A percentile compares a stretch with the other conserved stretches of the same genome.
These are phyloP conservation scores for Actinidia chinensis DNA, from an alignment of 179 eudicot genomes.

Conservation along the genomic window DNA sequence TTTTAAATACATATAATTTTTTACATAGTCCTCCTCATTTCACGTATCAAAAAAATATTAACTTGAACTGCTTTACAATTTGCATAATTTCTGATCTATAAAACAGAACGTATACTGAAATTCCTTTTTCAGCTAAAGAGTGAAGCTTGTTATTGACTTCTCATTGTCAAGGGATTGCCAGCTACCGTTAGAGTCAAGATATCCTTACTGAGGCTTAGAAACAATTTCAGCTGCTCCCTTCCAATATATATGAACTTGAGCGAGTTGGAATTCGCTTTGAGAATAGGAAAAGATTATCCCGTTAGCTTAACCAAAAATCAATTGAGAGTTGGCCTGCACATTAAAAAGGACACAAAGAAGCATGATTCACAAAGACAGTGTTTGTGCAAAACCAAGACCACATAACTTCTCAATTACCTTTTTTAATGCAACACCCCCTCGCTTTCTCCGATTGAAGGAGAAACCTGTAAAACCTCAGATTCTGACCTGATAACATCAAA, in stretches of 20 bases:
- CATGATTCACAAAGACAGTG: background rate
- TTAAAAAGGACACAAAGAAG: no score
- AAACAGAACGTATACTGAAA: background rate
- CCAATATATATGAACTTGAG: slow-evolving; percentile 80
- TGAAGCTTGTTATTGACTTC: slow-evolving; percentile 33
- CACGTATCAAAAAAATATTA: no score
- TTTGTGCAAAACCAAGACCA: background rate
- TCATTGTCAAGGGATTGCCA: slow-evolving; percentile 47
- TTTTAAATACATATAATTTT: no score
- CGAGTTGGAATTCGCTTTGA: no score
- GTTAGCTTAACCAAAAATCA: background rate
- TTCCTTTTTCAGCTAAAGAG: background rate
- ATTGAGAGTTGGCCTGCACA: background rate
- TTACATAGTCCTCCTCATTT: no score
- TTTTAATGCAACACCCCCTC: slow-evolving; percentile 83
- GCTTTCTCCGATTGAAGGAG: slow-evolving; percentile 80
- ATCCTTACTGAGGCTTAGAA: slow-evolving; percentile 58
- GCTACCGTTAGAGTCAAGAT: slow-evolving; percentile 56
- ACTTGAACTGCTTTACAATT: background rate
- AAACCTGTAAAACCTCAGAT: slow-evolving; percentile 64
- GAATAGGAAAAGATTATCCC: background rate
- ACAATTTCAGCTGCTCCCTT: slow-evolving; percentile 95
- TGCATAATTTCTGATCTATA: background rate
- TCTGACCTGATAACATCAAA: slow-evolving; percentile 68
- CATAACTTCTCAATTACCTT: slow-evolving; percentile 39